phyloP scores from a whole-genome alignment of 495 filamentous ascomycete genomes.

The Aspergillus incahuasiensis region DNA sequence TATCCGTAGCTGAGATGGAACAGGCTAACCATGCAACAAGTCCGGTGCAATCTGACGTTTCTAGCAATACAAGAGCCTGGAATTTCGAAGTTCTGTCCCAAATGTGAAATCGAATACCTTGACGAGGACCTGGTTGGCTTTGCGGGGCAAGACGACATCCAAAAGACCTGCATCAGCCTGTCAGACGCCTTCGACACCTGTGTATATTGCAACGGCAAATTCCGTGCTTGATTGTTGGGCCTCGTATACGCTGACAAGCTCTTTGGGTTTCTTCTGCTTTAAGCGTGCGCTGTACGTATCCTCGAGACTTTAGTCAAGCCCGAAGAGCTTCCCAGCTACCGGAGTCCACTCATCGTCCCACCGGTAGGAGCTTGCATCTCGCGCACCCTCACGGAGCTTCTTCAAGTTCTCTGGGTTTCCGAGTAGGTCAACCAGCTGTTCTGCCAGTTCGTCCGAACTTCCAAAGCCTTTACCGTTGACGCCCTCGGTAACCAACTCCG shows the following conservation, averaged over 20 bases:
- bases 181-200: constrained; percentile 50
- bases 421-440: constrained; percentile 59
- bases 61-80: constrained; percentile 52
- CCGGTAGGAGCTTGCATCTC: constrained; percentile 66
- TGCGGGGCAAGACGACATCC: constrained; percentile 15
- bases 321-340: constrained; percentile 67
- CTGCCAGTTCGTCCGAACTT: constrained; percentile 55
- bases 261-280: not conserved
- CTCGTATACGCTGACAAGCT: not conserved
- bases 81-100: constrained; percentile 50
- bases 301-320: constrained; percentile 34
- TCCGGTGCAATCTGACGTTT: constrained; percentile 52
- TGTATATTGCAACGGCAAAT: constrained; percentile 52
- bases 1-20: not conserved
- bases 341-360: constrained; percentile 97
- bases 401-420: constrained; percentile 50
- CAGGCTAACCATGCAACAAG: constrained; percentile 22
- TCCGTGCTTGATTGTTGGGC: constrained; percentile 18
- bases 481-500: constrained; percentile 80
- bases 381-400: constrained; percentile 64
- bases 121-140: constrained; percentile 37
- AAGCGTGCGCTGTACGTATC: not conserved
- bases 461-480: constrained; percentile 79
- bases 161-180: constrained; percentile 24
- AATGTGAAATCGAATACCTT: constrained; percentile 45